These are phyloP conservation scores for Ogataea wickerhamii DNA, from an alignment of 805 yeast genomes.

Conservation along the genomic window DNA sequence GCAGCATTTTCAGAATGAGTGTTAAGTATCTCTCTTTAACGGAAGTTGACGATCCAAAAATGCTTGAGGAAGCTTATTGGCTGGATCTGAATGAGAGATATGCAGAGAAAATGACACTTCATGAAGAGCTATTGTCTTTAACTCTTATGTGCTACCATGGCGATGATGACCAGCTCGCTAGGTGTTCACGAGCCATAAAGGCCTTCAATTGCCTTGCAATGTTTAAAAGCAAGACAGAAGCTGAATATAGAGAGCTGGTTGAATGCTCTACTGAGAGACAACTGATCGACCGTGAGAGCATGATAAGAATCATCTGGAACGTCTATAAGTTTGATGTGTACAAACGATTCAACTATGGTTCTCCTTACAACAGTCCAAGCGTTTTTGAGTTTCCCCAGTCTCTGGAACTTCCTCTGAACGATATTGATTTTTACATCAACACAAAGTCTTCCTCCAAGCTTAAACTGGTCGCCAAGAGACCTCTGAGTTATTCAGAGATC, in stretches of 20 bases:
- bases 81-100: constrained; percentile 32
- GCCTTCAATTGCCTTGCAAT: constrained; percentile 10
- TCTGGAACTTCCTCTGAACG: constrained; percentile 35
- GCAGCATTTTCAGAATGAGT: constrained; percentile 35
- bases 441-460: constrained; percentile 11
- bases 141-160: constrained; percentile 26
- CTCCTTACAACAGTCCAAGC: constrained; percentile 28
- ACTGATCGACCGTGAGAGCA: constrained; percentile 32
- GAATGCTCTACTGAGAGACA: constrained; percentile 32
- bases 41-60: constrained; percentile 23
- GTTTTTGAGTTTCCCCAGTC: constrained; percentile 29
- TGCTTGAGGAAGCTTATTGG: constrained; percentile 37
- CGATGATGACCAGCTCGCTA: constrained; percentile 22
- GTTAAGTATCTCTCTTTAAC: constrained; percentile 31
- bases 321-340: constrained; percentile 36
- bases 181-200: constrained; percentile 13
- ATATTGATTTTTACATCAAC: constrained; percentile 21
- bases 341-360: constrained; percentile 34
- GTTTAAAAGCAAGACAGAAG: constrained; percentile 9
- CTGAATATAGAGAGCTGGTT: constrained; percentile 27
- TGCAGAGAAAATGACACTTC: constrained; percentile 30
- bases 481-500: constrained; percentile 12
- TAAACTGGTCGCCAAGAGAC: constrained; percentile 13
- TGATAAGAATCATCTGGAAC: constrained; percentile 37
- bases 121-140: constrained; percentile 26